Evolutionary conservation across 768 basidiomycete species (phyloP).

Genomic region (Leccinum ochraceum): DNA sequence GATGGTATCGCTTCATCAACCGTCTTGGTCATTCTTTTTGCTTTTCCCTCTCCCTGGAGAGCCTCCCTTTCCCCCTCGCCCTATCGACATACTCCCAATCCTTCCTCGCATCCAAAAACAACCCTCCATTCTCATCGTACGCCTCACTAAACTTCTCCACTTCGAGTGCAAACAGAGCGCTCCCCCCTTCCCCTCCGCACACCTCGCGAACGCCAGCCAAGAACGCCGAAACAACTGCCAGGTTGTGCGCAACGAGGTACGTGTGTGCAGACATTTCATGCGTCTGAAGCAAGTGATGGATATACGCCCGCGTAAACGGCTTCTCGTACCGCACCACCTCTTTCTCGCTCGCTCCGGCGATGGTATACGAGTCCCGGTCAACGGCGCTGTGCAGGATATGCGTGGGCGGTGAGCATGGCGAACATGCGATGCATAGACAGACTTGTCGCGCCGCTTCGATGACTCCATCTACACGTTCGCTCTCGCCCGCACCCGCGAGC

Average conservation of each 20-base stretch:
- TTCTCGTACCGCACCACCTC: slow-evolving; percentile 23
- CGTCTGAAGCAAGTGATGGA: slow-evolving; percentile 84
- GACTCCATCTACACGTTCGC: neutral
- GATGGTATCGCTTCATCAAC: neutral
- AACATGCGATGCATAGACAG: slow-evolving; percentile 61
- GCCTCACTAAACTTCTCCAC: slow-evolving; percentile 47
- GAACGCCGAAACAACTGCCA: slow-evolving; percentile 65
- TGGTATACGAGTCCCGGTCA: slow-evolving; percentile 34
- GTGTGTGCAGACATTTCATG: slow-evolving; percentile 90
- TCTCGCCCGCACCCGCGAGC: slow-evolving; percentile 26
- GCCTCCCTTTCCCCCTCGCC: slow-evolving; percentile 74
- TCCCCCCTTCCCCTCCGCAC: slow-evolving; percentile 3
- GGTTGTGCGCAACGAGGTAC: slow-evolving; percentile 74
- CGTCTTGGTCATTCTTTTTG: slow-evolving; percentile 9
- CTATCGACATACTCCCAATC: slow-evolving; percentile 68
- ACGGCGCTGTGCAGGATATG: slow-evolving; percentile 47
- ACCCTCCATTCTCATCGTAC: slow-evolving; percentile 50
- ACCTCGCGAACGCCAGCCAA: slow-evolving; percentile 55
- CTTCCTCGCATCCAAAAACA: slow-evolving; percentile 53
- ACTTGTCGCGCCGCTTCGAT: slow-evolving; percentile 2
- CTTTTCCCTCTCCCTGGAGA: slow-evolving; percentile 62
- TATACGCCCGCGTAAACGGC: slow-evolving; percentile 57
- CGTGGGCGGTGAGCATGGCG: slow-evolving; percentile 40
- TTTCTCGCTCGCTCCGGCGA: neutral
- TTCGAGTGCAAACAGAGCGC: slow-evolving; percentile 41